Base-by-base conservation (phyloP, 768 basidiomycete species). In the Leccinum fibrillosum region DNA sequence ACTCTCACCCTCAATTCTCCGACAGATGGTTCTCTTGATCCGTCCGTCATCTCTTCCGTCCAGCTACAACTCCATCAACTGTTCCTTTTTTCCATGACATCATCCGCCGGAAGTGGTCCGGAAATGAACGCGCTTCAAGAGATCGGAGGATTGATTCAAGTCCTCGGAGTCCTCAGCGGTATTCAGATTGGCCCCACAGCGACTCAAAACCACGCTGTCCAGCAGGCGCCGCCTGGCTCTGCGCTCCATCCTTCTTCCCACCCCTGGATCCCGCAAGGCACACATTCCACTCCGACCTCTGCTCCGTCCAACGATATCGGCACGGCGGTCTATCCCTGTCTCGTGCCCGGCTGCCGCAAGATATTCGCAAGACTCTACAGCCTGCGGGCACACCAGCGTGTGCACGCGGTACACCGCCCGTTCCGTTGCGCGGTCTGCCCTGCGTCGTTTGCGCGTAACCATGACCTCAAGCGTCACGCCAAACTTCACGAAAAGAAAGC, bases 251-350 rank as follows among this genome's bases (percentile, higher is more conserved):
- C 23, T 15, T 11, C 75, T 32, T 63, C 68, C 45, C 74, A 69
- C 54, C 67, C 71, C 34, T 71, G 69, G 58, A 62, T 69, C 25
- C 65, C 70, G 5, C 69, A 65, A 54, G 69, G 60, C 42, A 54
- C 61, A 2, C 64, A 62, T 37, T 39, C 63, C 8, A 55, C 55
- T 53, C 44, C 72, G 23, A 42, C n/a, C 42, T 53, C 71, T 17
- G 72, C 66, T 60, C 66, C 72, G 23, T 67, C 73, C 54, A 61
- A 67, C 51, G 85, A 86, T 63, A 86, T 87, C 49, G 84, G 83
- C 35, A 87, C 89, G 12, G 88, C 89, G 8, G 88, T 91, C n/a
- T 86, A 90, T 64, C 90, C 90, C 5, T 92, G 90, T 68, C 78
- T 84, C n/a, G 75, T 83, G 17, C 73, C 79, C 26, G 76, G 80